phyloP scores from a whole-genome alignment of 1,284 basidiomycete genomes.

The Sphagnurus paluster region DNA sequence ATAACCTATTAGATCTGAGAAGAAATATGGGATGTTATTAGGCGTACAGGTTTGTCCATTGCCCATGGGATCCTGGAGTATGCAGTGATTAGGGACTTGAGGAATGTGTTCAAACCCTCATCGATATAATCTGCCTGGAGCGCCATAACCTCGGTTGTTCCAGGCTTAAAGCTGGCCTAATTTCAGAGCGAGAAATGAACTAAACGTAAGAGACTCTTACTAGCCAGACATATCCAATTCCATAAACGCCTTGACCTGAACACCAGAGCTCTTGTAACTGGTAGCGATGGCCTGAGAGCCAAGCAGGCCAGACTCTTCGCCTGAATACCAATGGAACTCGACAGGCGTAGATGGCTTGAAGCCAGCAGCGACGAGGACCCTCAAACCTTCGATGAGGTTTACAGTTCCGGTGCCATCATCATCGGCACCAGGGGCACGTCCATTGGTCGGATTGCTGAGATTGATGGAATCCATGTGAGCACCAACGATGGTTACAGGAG shows the following conservation, averaged over 20 bases:
- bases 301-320: slow-evolving; percentile 67
- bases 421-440: slow-evolving; percentile 66
- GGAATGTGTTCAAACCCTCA: slow-evolving; percentile 37
- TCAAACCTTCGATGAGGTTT: slow-evolving; percentile 62
- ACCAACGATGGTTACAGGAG: slow-evolving; percentile 55
- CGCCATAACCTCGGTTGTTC: slow-evolving; percentile 59
- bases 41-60: slow-evolving; percentile 34
- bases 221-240: slow-evolving; percentile 56
- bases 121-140: slow-evolving; percentile 67
- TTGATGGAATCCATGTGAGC: slow-evolving; percentile 71
- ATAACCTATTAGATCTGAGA: not conserved
- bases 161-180: slow-evolving; percentile 48
- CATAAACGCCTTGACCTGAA: slow-evolving; percentile 48
- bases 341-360: slow-evolving; percentile 57
- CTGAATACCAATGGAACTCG: slow-evolving; percentile 70
- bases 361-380: slow-evolving; percentile 49
- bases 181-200: not conserved
- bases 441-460: slow-evolving; percentile 36
- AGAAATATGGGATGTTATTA: not conserved
- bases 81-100: slow-evolving; percentile 36
- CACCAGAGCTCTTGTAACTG: slow-evolving; percentile 48
- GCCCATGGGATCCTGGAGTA: slow-evolving; percentile 41
- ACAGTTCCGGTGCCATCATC: slow-evolving; percentile 74
- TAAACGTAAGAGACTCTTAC: slow-evolving; percentile 22
- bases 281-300: slow-evolving; percentile 67